These are phyloP conservation scores for Penicillium hordei DNA, from an alignment of 2,329 filamentous ascomycete genomes.

Conservation along the genomic window DNA sequence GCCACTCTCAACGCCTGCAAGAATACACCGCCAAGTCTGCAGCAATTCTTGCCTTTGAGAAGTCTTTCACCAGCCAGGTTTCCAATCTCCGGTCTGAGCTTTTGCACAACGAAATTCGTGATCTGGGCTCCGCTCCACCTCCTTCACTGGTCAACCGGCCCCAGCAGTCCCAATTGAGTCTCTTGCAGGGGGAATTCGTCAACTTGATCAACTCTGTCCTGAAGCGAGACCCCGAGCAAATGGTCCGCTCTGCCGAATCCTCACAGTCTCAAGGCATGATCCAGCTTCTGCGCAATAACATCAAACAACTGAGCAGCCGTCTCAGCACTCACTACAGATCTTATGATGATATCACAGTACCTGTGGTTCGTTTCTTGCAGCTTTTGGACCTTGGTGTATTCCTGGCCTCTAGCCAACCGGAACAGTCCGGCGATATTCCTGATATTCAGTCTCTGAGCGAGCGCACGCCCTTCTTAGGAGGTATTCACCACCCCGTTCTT, in stretches of 20 bases:
- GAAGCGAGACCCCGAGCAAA: constrained; percentile 38
- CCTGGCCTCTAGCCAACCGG: constrained; percentile 46
- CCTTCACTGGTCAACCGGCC: constrained; percentile 72
- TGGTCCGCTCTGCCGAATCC: constrained; percentile 23
- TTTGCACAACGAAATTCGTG: constrained; percentile 61
- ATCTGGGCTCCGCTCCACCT: constrained; percentile 66
- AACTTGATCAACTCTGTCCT: constrained; percentile 69
- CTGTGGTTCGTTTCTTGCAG: constrained; percentile 74
- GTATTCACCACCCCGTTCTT: constrained; percentile 24
- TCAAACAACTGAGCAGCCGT: constrained; percentile 69
- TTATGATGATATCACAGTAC: constrained; percentile 82
- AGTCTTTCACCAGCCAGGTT: constrained; percentile 64
- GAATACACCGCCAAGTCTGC: constrained; percentile 58
- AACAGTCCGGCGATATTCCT: constrained; percentile 16
- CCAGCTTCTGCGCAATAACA: constrained; percentile 52
- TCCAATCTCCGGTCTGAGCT: constrained; percentile 66
- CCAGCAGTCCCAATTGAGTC: constrained; percentile 62
- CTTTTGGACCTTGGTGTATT: constrained; percentile 75
- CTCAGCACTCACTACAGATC: constrained; percentile 69
- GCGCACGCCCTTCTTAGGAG: constrained; percentile 44
- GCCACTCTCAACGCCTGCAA: constrained; percentile 57
- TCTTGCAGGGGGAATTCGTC: constrained; percentile 79
- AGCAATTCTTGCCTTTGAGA: constrained; percentile 65
- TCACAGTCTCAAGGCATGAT: constrained; percentile 34
- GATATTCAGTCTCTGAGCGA: constrained; percentile 34